A percentile compares a stretch with the other conserved stretches of the same genome.
Conservation (phyloP, 306 rosid species). For the Oxytropis ochrocephala region DNA sequence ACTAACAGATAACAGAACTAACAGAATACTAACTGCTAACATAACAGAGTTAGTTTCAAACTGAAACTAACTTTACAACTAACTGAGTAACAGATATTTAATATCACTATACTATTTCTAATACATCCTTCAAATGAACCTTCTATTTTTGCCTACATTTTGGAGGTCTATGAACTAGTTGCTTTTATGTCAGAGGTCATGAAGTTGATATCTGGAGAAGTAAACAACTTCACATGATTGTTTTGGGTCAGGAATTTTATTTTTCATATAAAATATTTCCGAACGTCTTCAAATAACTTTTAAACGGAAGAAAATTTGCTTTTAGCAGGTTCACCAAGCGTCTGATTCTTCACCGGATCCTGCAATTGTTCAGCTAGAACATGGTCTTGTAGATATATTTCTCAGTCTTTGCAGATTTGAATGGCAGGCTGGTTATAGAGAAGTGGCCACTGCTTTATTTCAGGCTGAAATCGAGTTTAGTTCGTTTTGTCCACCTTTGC, state of each 20-base stretch:
- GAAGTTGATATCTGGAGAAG: slow-evolving; percentile 16
- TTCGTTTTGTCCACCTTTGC: slow-evolving; percentile 84
- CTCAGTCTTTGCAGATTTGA: slow-evolving; percentile 83
- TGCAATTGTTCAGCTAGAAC: slow-evolving; percentile 63
- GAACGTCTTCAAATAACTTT: background rate
- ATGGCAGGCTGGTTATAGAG: slow-evolving; percentile 94
- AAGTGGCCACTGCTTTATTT: slow-evolving; percentile 82
- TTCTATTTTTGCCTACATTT: slow-evolving; percentile 8
- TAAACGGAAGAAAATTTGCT: background rate
- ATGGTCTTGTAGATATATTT: slow-evolving; percentile 89
- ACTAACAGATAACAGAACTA: too few relatives aligned
- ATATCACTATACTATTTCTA: too few relatives aligned
- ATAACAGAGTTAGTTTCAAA: too few relatives aligned
- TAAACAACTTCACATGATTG: background rate
- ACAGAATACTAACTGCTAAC: too few relatives aligned
- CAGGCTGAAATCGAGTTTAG: slow-evolving; percentile 96
- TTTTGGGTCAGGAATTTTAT: background rate
- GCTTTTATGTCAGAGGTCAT: slow-evolving; percentile 1
- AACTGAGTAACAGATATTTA: too few relatives aligned
- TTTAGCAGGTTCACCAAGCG: slow-evolving; percentile 48
- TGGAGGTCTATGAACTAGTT: slow-evolving; percentile 18
- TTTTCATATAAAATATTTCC: background rate
- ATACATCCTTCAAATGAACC: too few relatives aligned
- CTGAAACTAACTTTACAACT: too few relatives aligned
- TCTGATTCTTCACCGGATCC: slow-evolving; percentile 45